Evolutionary conservation across 257 asterid genomes (phyloP).

Genomic region (Solanum chmielewskii): DNA sequence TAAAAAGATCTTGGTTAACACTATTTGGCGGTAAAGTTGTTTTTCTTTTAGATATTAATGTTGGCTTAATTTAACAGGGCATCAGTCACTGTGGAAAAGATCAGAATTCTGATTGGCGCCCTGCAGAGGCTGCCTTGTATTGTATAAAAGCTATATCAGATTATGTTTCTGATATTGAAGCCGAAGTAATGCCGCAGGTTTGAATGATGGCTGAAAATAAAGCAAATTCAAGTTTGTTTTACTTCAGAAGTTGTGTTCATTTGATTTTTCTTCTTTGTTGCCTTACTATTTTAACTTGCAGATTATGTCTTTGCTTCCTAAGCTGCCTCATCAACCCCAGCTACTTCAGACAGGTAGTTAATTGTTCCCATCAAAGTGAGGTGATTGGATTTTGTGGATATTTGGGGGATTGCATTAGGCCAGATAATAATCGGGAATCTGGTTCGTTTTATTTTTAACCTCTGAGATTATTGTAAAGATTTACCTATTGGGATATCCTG

Average conservation of each 20-base stretch:
- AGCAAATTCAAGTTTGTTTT: neutral
- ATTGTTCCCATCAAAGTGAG: neutral
- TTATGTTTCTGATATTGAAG: constrained; percentile 60
- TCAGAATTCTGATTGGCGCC: constrained; percentile 68
- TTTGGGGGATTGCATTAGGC: neutral
- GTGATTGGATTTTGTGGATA: neutral
- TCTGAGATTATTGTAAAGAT: neutral
- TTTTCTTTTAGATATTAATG: neutral
- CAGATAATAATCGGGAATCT: neutral
- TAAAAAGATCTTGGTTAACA: constrained; percentile 1
- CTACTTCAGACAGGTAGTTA: constrained; percentile 87
- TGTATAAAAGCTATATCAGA: constrained; percentile 92
- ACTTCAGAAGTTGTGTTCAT: neutral
- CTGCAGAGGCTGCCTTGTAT: constrained; percentile 92
- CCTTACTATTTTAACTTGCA: constrained; percentile 14
- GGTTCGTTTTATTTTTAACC: neutral
- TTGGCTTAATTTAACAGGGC: constrained; percentile 36
- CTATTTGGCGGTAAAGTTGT: neutral
- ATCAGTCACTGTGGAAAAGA: constrained; percentile 35
- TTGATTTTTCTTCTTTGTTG: neutral
- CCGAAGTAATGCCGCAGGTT: constrained; percentile 96
- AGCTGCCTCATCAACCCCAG: constrained; percentile 89
- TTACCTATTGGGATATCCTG: neutral
- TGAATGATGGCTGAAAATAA: constrained; percentile 1
- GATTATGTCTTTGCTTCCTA: constrained; percentile 84